These are phyloP conservation scores for Monosporascus sp. DNA, from an alignment of 2,329 filamentous ascomycete species.

Conservation along the genomic window DNA sequence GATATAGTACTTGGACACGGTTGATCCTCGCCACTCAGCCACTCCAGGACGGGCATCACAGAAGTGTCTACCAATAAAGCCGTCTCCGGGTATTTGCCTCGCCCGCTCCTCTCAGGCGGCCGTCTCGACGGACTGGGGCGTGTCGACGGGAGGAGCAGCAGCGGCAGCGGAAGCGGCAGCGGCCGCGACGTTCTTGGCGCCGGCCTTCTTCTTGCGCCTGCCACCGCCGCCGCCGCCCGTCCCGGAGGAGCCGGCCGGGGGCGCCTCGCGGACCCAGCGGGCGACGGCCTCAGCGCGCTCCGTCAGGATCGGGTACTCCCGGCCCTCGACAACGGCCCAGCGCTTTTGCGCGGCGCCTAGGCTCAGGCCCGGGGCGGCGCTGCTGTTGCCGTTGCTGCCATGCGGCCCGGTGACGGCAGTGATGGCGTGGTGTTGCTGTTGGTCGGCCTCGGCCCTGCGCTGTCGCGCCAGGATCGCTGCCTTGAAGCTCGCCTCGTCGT, in stretches of 20 bases:
- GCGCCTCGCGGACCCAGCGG: constrained; percentile 62
- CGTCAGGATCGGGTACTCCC: constrained; percentile 65
- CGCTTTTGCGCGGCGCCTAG: constrained; percentile 36
- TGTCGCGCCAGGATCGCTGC: constrained; percentile 58
- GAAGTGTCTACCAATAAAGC: too few species aligned
- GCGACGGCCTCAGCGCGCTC: constrained; percentile 65
- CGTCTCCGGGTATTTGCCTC: too few species aligned
- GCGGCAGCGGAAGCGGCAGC: not conserved
- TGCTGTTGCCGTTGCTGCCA: constrained; percentile 6
- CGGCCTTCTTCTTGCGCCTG: constrained; percentile 28
- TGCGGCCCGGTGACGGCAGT: not conserved
- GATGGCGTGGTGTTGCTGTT: constrained; percentile 13
- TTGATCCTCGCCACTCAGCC: too few species aligned
- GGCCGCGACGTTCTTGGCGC: constrained; percentile 10
- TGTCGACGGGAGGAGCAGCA: not conserved
- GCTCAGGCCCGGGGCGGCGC: constrained; percentile 8
- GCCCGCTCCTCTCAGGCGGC: not conserved
- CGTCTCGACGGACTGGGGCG: not conserved
- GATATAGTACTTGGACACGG: too few species aligned
- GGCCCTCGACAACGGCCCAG: constrained; percentile 60
- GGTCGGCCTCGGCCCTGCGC: constrained; percentile 51
- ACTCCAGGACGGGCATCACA: too few species aligned
- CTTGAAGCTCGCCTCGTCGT: constrained; percentile 61
- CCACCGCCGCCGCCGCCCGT: constrained; percentile 18
- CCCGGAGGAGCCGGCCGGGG: constrained; percentile 24